Base-by-base conservation (phyloP, 2,329 filamentous ascomycete genomes). In the Dothistroma septosporum region DNA sequence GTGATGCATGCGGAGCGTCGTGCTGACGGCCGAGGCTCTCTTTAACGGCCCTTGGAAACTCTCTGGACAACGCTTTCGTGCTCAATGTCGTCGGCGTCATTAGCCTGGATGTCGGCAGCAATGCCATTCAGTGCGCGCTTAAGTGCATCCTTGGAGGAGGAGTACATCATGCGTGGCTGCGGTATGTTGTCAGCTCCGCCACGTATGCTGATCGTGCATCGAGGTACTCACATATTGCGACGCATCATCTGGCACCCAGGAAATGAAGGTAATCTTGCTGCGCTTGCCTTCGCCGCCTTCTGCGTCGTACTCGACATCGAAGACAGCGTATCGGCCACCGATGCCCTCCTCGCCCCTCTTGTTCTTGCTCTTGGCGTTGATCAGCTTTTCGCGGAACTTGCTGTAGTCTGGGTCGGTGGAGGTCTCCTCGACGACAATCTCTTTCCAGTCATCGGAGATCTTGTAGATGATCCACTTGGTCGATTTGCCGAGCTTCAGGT, bases 141-240 rank as follows among this genome's bases (percentile, higher is more conserved):
- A 69, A 94, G 84, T 62, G 89, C 88, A 72, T 92, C 66, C 61
- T 93, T 94, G 78, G 90, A 94, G 56, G 90, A 90, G 71, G 90
- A 89, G 83, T 93, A 94, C 77, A 92, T 84, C 90, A 94, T 94
- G 83, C 92, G 92, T 78, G 88, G 83, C 90, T 92, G 68, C 60
- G 37, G n/a, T 19, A 28, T 10, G 41, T 31, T 32, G 46, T 60
- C 33, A 53, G 48, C 44, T 47, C n/a, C 31, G 32, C 6, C 2
- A 28, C 5, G 12, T 53, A 19, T 10, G n/a, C 24, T 19, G 14
- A 6, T 22, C 4, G 37, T 32, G 16, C 3, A 52, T 50, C n/a
- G 48, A 24, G 2, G 0, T 28, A 46, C 85, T 76, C 75, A 92
- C 90, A 82, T 88, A 87, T 78, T 92, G 83, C 68, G 83, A 80